These are phyloP conservation scores for Chaetomium tenue DNA, from an alignment of 495 filamentous ascomycete species.

Conservation along the genomic window DNA sequence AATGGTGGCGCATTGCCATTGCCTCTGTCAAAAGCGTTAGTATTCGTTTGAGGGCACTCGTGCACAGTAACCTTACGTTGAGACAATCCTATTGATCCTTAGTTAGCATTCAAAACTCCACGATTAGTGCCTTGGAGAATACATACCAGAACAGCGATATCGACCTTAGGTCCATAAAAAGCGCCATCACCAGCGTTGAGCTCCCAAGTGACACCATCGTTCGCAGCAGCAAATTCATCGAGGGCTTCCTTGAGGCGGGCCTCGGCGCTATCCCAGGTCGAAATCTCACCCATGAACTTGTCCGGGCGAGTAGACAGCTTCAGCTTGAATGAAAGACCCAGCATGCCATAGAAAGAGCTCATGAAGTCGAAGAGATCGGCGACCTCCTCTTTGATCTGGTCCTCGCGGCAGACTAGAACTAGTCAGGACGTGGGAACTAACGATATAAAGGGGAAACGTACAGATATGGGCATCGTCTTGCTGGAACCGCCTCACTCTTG, in stretches of 20 bases:
- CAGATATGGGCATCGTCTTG: constrained; percentile 95
- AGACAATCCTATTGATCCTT: constrained; percentile 30
- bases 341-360: constrained; percentile 74
- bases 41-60: constrained; percentile 33
- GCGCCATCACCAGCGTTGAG: constrained; percentile 92
- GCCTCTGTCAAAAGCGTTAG: constrained; percentile 40
- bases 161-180: constrained; percentile 94
- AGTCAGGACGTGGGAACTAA: constrained; percentile 5
- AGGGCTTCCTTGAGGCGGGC: constrained; percentile 71
- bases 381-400: constrained; percentile 76
- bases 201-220: constrained; percentile 71
- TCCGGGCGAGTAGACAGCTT: constrained; percentile 95
- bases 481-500: constrained; percentile 86
- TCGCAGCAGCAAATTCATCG: constrained; percentile 63
- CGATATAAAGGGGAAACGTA: constrained; percentile 29
- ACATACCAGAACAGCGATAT: constrained; percentile 57
- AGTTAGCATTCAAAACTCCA: not conserved
- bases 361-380: constrained; percentile 87
- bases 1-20: constrained; percentile 89
- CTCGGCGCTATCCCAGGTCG: constrained; percentile 87
- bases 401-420: constrained; percentile 33
- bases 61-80: constrained; percentile 18
- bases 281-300: constrained; percentile 80
- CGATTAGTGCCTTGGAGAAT: not conserved
- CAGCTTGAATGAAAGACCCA: constrained; percentile 94